Evolutionary conservation across 345 rosid species (phyloP).

Genomic region (Rhodamnia rubescens): DNA sequence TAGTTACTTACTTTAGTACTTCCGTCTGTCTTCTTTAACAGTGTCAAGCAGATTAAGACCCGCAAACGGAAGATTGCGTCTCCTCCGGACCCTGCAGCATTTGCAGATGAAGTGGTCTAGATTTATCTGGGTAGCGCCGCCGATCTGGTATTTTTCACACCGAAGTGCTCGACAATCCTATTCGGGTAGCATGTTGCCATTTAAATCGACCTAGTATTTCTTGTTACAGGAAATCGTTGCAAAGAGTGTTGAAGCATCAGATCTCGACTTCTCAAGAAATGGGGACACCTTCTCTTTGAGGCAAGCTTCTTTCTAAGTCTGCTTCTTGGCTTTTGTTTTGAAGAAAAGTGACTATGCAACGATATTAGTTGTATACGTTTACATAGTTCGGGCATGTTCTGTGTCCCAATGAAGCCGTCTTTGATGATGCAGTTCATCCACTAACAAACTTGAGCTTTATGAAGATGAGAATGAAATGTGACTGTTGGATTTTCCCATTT

Average conservation of each 20-base stretch:
- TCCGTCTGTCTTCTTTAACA: conserved; percentile 8
- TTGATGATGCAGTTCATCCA: not conserved
- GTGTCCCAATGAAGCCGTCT: not conserved
- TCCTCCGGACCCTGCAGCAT: conserved; percentile 95
- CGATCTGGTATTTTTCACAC: conserved; percentile 62
- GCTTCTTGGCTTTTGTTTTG: not conserved
- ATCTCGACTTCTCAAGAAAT: conserved; percentile 88
- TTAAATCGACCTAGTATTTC: not conserved
- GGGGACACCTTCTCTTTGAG: conserved; percentile 86
- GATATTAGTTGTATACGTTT: not conserved
- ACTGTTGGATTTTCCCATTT: not conserved
- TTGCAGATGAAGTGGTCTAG: conserved; percentile 97
- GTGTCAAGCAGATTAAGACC: conserved; percentile 99
- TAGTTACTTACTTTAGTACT: not conserved
- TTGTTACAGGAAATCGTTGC: conserved; percentile 68
- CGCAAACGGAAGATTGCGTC: too few species aligned
- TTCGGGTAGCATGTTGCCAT: not conserved
- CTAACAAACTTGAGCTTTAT: not conserved
- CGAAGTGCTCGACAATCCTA: not conserved
- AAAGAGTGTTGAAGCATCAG: conserved; percentile 81
- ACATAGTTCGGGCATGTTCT: not conserved
- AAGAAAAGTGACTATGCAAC: not conserved
- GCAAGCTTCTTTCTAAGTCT: conserved; percentile 16
- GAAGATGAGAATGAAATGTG: too few species aligned
- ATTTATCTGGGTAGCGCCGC: conserved; percentile 93